These are phyloP conservation scores for Backusella circina DNA, from an alignment of 192 early-diverging fungal genomes.

Conservation along the genomic window DNA sequence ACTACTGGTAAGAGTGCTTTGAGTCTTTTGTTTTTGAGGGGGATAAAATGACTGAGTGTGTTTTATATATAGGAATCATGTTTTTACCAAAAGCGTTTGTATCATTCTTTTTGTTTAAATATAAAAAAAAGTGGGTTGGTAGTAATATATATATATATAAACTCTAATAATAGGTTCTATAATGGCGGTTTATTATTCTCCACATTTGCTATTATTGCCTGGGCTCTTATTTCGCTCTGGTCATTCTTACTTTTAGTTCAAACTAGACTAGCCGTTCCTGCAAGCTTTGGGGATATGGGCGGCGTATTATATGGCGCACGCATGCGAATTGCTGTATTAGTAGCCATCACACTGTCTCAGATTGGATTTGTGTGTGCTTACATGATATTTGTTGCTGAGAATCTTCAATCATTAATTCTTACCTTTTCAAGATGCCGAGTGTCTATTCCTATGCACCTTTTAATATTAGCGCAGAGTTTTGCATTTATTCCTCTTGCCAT, in stretches of 20 bases:
- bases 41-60: neutral
- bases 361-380: slow-evolving; percentile 92
- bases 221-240: slow-evolving; percentile 60
- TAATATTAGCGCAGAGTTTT: slow-evolving; percentile 72
- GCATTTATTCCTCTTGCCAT: slow-evolving; percentile 84
- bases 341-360: slow-evolving; percentile 48
- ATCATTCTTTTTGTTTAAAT: neutral
- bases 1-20: slow-evolving; percentile 21
- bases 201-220: slow-evolving; percentile 46
- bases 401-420: slow-evolving; percentile 75
- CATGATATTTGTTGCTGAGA: slow-evolving; percentile 88
- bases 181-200: slow-evolving; percentile 67
- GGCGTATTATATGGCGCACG: slow-evolving; percentile 59
- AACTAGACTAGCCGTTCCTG: slow-evolving; percentile 56
- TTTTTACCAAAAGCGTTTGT: slow-evolving; percentile 30
- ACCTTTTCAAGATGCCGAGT: slow-evolving; percentile 69
- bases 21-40: neutral
- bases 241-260: slow-evolving; percentile 67
- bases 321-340: slow-evolving; percentile 58
- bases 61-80: slow-evolving; percentile 19
- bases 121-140: neutral
- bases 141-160: neutral
- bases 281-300: slow-evolving; percentile 70
- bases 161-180: slow-evolving; percentile 43
- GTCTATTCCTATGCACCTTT: slow-evolving; percentile 38